Percentiles rank a stretch among this genome's conserved stretches.
These are phyloP conservation scores for Monilinia polystroma DNA, from an alignment of 2,329 filamentous ascomycete species.

Conservation along the genomic window DNA sequence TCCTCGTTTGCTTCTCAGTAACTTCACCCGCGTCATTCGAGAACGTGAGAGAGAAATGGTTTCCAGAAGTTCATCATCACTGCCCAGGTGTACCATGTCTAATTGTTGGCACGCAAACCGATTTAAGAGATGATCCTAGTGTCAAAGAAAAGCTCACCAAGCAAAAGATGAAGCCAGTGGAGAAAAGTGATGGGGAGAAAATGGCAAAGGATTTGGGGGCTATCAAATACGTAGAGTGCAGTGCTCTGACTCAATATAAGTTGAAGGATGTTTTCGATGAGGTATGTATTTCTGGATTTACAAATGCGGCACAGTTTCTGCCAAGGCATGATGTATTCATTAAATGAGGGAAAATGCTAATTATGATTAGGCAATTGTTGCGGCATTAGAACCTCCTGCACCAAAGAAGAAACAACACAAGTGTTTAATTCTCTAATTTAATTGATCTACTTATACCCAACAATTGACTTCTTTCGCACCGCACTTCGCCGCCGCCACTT, in stretches of 20 bases:
- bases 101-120: slow-evolving; percentile 96
- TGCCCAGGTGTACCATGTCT: slow-evolving; percentile 96
- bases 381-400: slow-evolving; percentile 83
- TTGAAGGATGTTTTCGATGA: slow-evolving; percentile 99
- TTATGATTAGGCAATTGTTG: slow-evolving; percentile 77
- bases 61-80: slow-evolving; percentile 97
- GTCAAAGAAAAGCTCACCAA: slow-evolving; percentile 90
- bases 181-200: slow-evolving; percentile 86
- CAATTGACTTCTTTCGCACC: slow-evolving; percentile 8
- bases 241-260: slow-evolving; percentile 95
- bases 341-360: slow-evolving; percentile 70
- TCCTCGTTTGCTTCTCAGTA: slow-evolving; percentile 98
- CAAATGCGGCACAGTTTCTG: not conserved
- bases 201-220: slow-evolving; percentile 98
- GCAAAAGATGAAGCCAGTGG: slow-evolving; percentile 93
- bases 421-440: slow-evolving; percentile 64
- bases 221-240: slow-evolving; percentile 99
- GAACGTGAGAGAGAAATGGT: slow-evolving; percentile 99
- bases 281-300: slow-evolving; percentile 53
- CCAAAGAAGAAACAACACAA: slow-evolving; percentile 74
- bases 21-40: slow-evolving; percentile 97
- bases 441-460: slow-evolving; percentile 5
- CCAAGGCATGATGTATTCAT: not conserved
- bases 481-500: not conserved
- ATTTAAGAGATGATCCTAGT: slow-evolving; percentile 84